These are phyloP conservation scores for Venturia asperata DNA, from an alignment of 2,329 filamentous ascomycete species.

Conservation along the genomic window DNA sequence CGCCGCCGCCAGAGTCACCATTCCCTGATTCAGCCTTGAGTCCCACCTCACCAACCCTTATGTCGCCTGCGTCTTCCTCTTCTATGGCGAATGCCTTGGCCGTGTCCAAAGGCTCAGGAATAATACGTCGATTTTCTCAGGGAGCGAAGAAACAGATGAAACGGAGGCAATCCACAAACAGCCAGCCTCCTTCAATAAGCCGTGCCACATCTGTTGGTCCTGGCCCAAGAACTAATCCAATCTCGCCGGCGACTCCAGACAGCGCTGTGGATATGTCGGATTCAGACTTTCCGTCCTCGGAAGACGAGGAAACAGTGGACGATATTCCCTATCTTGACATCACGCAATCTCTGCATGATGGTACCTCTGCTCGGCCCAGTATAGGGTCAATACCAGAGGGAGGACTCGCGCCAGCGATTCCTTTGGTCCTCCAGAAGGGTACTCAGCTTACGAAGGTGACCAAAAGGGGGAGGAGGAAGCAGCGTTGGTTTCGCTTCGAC, in stretches of 20 bases:
- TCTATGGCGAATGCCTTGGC: constrained; percentile 57
- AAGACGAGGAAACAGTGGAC: constrained; percentile 46
- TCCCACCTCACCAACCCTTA: constrained; percentile 41
- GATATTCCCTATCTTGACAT: constrained; percentile 22
- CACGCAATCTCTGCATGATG: constrained; percentile 26
- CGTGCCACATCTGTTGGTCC: constrained; percentile 86
- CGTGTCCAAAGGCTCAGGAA: constrained; percentile 52
- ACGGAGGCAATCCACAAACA: constrained; percentile 66
- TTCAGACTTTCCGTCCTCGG: constrained; percentile 42
- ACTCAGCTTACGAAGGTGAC: constrained; percentile 76
- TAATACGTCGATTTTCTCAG: constrained; percentile 82
- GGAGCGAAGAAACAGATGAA: constrained; percentile 65
- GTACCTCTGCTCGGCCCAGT: constrained; percentile 28
- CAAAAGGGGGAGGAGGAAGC: constrained; percentile 67
- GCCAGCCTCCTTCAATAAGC: constrained; percentile 43
- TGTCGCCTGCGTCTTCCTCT: constrained; percentile 33
- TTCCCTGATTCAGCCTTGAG: constrained; percentile 67
- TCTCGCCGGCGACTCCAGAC: constrained; percentile 22
- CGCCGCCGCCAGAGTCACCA: constrained; percentile 52
- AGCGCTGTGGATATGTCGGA: constrained; percentile 41
- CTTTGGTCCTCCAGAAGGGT: constrained; percentile 68
- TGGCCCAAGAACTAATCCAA: neutral
- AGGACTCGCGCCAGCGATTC: constrained; percentile 63
- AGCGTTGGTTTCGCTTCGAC: constrained; percentile 72
- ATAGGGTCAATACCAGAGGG: constrained; percentile 18